A percentile compares a stretch with the other conserved stretches of the same genome.
These are phyloP conservation scores for Suaeda aralocaspica DNA, from an alignment of 148 eudicot genomes.

Conservation along the genomic window DNA sequence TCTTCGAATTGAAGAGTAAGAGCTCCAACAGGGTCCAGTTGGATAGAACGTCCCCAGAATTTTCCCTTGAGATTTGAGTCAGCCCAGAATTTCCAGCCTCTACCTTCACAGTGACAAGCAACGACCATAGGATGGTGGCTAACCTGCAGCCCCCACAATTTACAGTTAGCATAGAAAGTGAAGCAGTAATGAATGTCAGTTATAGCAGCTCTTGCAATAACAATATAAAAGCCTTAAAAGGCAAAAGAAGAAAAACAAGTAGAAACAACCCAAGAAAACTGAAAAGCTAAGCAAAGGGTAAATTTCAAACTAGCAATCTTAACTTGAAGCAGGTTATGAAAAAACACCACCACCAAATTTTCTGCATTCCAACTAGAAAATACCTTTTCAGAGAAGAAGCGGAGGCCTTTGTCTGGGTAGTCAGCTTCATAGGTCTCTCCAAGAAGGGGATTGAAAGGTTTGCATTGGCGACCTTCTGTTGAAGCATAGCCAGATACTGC, in stretches of 20 bases:
- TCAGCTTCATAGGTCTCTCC: constrained; percentile 99
- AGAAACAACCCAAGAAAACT: background rate
- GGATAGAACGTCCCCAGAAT: constrained; percentile 96
- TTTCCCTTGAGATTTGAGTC: constrained; percentile 94
- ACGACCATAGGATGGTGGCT: constrained; percentile 95
- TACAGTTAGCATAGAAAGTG: constrained; percentile 7
- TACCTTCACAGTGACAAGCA: constrained; percentile 92
- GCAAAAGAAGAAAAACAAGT: constrained; percentile 9
- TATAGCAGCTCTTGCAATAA: background rate
- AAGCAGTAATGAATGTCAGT: background rate
- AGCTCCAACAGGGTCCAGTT: constrained; percentile 80
- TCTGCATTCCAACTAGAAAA: constrained; percentile 9
- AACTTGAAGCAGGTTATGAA: background rate
- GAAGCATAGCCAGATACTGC: constrained; percentile 98
- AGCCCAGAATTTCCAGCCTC: constrained; percentile 93
- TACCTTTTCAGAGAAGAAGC: constrained; percentile 94
- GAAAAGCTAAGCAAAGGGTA: constrained; percentile 1
- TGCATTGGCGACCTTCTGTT: constrained; percentile 97
- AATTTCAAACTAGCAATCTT: constrained; percentile 1
- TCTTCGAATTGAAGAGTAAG: constrained; percentile 86
- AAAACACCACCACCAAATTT: background rate
- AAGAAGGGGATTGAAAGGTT: constrained; percentile 95
- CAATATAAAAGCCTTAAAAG: background rate
- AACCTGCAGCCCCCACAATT: constrained; percentile 46
- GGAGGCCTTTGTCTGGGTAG: constrained; percentile 91